A percentile compares a stretch with the other conserved stretches of the same genome.
Evolutionary conservation across 176 grass and related monocot species (phyloP).

Genomic region (Phoenix dactylifera): DNA sequence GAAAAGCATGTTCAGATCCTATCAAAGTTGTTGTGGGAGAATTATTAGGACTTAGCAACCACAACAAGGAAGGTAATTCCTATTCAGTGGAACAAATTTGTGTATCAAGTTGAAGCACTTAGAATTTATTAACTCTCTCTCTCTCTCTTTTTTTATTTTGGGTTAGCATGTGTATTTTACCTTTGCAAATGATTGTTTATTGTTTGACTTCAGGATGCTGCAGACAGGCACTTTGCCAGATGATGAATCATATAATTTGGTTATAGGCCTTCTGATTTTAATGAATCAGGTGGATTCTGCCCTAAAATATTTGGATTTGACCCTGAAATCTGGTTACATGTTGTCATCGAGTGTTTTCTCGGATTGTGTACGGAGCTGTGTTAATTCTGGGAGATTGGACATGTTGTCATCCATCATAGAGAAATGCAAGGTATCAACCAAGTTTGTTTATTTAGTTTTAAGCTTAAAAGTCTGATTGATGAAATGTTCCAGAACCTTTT

Average conservation of each 20-base stretch:
- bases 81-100: no score
- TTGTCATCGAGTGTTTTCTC: constrained; percentile 42
- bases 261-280: constrained; percentile 60
- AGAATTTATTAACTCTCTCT: no score
- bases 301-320: constrained; percentile 70
- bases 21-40: no score
- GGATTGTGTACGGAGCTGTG: constrained; percentile 50
- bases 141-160: neutral
- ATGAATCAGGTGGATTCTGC: constrained; percentile 58
- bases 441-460: neutral
- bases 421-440: constrained; percentile 79
- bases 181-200: constrained; percentile 40
- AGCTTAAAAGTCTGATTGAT: no score
- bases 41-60: no score
- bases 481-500: no score
- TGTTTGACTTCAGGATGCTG: constrained; percentile 92
- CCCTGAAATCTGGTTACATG: constrained; percentile 64
- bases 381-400: constrained; percentile 65
- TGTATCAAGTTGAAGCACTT: no score
- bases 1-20: no score
- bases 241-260: constrained; percentile 91
- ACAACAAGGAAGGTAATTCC: no score
- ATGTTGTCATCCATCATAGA: constrained; percentile 75
- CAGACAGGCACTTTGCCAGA: constrained; percentile 67
- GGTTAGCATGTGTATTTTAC: constrained; percentile 13